Evolutionary conservation across 2,329 filamentous ascomycete species (phyloP).

Genomic region (Dactylellina cionopaga): DNA sequence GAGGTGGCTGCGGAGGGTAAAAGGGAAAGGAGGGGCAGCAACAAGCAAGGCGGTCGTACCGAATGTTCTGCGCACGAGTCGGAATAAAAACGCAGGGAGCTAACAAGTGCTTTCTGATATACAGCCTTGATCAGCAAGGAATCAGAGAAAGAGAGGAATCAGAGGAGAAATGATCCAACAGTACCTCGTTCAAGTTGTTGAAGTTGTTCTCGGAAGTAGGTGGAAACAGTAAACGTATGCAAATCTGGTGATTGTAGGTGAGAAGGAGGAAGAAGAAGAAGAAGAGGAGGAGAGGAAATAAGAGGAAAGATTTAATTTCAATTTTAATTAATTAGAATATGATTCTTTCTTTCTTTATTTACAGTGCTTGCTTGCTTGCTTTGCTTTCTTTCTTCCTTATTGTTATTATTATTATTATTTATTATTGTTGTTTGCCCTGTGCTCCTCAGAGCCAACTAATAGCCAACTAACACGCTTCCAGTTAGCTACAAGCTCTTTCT

Average conservation of each 20-base stretch:
- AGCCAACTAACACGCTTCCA: not conserved
- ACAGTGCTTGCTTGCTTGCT: not conserved
- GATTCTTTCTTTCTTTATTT: not conserved
- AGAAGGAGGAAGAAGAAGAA: constrained; percentile 57
- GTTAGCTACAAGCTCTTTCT: not conserved
- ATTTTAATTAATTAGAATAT: not conserved
- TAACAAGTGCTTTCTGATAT: too few species aligned
- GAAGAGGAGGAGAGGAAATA: constrained; percentile 45
- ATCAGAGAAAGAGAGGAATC: not conserved
- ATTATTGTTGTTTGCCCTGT: too few species aligned
- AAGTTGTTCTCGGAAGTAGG: not conserved
- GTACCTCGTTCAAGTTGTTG: constrained; percentile 31
- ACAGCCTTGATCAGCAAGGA: constrained; percentile 10
- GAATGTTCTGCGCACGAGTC: constrained; percentile 53
- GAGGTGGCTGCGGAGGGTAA: not conserved
- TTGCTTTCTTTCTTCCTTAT: not conserved
- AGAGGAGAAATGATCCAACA: too few species aligned
- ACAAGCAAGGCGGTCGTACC: constrained; percentile 42
- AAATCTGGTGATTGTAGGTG: constrained; percentile 51
- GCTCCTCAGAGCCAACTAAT: too few species aligned
- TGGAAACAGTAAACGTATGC: too few species aligned
- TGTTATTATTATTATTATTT: too few species aligned
- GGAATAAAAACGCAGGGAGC: constrained; percentile 55
- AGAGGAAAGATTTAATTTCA: not conserved
- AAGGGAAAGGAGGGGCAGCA: constrained; percentile 36